phyloP scores from a whole-genome alignment of 2,329 filamentous ascomycete genomes.

The Hypoxylon sp. region DNA sequence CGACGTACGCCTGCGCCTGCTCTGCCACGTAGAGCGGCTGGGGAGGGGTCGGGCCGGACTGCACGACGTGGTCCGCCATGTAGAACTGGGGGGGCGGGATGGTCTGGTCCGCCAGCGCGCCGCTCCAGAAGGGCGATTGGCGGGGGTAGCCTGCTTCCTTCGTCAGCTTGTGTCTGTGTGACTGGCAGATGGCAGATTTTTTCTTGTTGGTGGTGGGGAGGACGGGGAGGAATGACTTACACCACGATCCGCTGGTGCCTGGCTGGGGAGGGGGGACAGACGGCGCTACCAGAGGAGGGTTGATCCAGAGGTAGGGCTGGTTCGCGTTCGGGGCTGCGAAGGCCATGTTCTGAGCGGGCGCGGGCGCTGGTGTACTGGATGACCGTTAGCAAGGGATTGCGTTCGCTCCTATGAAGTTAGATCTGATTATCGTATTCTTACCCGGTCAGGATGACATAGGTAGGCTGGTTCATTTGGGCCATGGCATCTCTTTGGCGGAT shows the following conservation, averaged over 20 bases:
- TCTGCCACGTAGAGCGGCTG: no score
- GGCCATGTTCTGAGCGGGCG: not conserved
- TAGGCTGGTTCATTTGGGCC: not conserved
- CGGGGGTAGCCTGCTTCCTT: slow-evolving; percentile 31
- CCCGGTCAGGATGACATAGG: slow-evolving; percentile 18
- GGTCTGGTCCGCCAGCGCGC: not conserved
- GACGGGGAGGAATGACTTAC: slow-evolving; percentile 18
- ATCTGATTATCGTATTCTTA: slow-evolving; percentile 13
- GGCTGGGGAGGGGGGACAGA: slow-evolving; percentile 28
- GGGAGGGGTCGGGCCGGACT: not conserved
- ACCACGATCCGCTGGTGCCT: slow-evolving; percentile 31
- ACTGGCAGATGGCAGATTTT: not conserved
- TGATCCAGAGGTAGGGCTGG: slow-evolving; percentile 37
- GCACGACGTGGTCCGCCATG: slow-evolving; percentile 16
- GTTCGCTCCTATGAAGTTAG: not conserved
- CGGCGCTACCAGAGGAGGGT: slow-evolving; percentile 37
- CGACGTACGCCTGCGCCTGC: not conserved
- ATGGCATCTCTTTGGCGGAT: slow-evolving; percentile 7
- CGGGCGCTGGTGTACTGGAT: slow-evolving; percentile 1
- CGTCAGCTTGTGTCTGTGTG: not conserved
- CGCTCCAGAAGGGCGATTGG: slow-evolving; percentile 37
- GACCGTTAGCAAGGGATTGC: not conserved
- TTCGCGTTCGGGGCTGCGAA: slow-evolving; percentile 1
- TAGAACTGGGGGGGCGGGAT: slow-evolving; percentile 29
- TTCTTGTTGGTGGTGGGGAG: not conserved